phyloP scores from a whole-genome alignment of 2,329 filamentous ascomycete species.

The Fusarium fujikuroi region DNA sequence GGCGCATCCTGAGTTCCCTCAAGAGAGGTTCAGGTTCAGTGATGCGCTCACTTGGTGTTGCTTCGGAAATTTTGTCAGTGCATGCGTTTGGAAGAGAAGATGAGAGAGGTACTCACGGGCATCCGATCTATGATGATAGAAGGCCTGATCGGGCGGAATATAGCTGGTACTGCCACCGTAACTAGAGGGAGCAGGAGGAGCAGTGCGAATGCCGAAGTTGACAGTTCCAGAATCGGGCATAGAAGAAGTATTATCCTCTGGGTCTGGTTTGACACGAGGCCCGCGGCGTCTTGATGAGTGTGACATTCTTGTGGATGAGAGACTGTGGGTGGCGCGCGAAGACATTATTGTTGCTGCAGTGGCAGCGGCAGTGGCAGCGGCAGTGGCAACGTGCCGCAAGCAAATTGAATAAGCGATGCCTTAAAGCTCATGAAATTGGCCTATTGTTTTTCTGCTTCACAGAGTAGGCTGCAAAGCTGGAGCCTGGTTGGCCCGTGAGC shows the following conservation, averaged over 20 bases:
- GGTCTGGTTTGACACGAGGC: constrained; percentile 45
- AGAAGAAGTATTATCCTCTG: constrained; percentile 32
- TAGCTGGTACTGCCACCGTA: constrained; percentile 30
- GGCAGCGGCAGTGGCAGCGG: background rate
- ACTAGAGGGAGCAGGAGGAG: constrained; percentile 32
- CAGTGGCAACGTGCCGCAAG: background rate
- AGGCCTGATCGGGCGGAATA: constrained; percentile 36
- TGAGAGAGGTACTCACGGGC: constrained; percentile 49
- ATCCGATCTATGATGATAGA: constrained; percentile 50
- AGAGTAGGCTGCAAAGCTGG: background rate
- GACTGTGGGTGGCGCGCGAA: constrained; percentile 20
- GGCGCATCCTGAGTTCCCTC: constrained; percentile 50
- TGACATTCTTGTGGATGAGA: constrained; percentile 35
- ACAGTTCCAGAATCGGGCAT: constrained; percentile 25
- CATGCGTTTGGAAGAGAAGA: background rate
- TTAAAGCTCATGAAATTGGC: background rate
- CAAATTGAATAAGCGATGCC: background rate
- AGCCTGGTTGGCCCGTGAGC: background rate
- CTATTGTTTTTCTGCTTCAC: constrained; percentile 12
- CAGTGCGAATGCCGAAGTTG: constrained; percentile 11
- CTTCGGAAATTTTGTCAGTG: constrained; percentile 40
- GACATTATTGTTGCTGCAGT: constrained; percentile 22
- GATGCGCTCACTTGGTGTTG: constrained; percentile 51
- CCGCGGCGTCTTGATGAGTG: constrained; percentile 37
- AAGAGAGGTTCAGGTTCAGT: constrained; percentile 53